These are phyloP conservation scores for Taphrina flavorubra DNA, from an alignment of 1,139 yeast genomes.

Conservation along the genomic window DNA sequence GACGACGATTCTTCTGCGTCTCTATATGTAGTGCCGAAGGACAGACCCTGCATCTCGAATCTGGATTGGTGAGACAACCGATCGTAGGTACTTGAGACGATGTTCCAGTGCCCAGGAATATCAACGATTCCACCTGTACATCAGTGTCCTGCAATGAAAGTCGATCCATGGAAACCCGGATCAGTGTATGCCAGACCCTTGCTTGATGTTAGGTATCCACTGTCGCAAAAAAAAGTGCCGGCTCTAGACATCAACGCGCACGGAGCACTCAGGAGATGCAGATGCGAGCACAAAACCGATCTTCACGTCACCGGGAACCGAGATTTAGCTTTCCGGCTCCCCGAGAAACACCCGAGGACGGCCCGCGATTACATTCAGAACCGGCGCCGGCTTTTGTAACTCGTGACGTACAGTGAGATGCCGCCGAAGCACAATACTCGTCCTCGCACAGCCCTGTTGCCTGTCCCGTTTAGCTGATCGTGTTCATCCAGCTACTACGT, in stretches of 20 bases:
- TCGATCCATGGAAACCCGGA: not conserved
- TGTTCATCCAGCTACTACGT: not conserved
- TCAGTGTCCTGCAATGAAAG: conserved; percentile 11
- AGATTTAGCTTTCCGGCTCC: conserved; percentile 6
- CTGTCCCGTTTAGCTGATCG: too few relatives aligned
- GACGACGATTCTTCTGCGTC: conserved; percentile 41
- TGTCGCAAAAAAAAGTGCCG: too few relatives aligned
- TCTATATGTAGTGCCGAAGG: conserved; percentile 40
- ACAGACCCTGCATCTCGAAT: conserved; percentile 42
- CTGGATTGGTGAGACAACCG: conserved; percentile 41
- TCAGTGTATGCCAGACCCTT: too few relatives aligned
- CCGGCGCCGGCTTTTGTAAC: not conserved
- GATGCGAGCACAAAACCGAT: too few relatives aligned
- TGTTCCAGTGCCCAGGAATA: conserved; percentile 44
- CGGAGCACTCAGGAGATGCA: too few relatives aligned
- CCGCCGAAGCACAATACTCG: too few relatives aligned
- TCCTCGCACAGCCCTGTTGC: too few relatives aligned
- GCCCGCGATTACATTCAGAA: not conserved
- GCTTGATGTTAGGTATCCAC: too few relatives aligned
- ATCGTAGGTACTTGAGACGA: conserved; percentile 41
- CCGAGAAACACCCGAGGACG: conserved; percentile 2
- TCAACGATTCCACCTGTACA: conserved; percentile 9
- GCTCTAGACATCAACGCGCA: too few relatives aligned
- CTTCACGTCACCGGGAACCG: not conserved
- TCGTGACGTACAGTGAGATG: not conserved